Evolutionary conservation across 2,329 filamentous ascomycete genomes (phyloP), one percentile per base, ranked within the genome.

Genomic region (Pyricularia sp.): DNA sequence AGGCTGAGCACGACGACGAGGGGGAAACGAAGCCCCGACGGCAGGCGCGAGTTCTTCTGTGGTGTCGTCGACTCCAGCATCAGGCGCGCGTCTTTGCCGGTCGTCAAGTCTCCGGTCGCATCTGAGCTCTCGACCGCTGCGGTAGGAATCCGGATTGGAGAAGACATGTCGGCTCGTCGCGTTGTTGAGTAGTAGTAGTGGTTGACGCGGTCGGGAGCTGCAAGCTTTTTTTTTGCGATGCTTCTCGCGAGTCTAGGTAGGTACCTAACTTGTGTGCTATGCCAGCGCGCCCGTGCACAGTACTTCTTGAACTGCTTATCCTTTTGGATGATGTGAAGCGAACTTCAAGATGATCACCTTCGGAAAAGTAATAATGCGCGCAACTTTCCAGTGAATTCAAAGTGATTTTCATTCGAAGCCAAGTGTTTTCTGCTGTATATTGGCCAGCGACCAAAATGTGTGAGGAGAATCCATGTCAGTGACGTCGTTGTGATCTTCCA

Each of bases 1-100:
- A 94, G 82, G 78, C 84, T 88, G 72, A 88, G 75, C 25, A 82
- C 74, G 11, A 83, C 81, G 25, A 84, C 79, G 4, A 88, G 78
- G 10, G 84, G 85, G 72, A 88, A 87, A 69, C 82, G 81, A n/a
- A 83, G 71, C 14, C 75, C 70, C 11, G 70, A 70, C 3, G 85
- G 84, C 28, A 88, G 74, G 72, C 77, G 79, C 23, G 80, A 77
- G 50, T 36, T 42, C 30, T 31, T 28, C 26, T 68, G 64, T 36
- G 20, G 67, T 25, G 30, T 26, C 5, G 42, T 28, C 12, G 25
- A 50, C 31, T 67, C 66, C 26, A 67, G 26, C 12, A 67, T 14
- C 26, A 20, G 26, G 20, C 66, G 66, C 50, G 50, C 26, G 26
- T 58, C 30, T 30, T 64, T 31, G 28, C 11, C 3, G 11, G 25